Evolutionary conservation across 306 rosid genomes (phyloP), one percentile per base, ranked within the genome.

Genomic region (Morella rubra): DNA sequence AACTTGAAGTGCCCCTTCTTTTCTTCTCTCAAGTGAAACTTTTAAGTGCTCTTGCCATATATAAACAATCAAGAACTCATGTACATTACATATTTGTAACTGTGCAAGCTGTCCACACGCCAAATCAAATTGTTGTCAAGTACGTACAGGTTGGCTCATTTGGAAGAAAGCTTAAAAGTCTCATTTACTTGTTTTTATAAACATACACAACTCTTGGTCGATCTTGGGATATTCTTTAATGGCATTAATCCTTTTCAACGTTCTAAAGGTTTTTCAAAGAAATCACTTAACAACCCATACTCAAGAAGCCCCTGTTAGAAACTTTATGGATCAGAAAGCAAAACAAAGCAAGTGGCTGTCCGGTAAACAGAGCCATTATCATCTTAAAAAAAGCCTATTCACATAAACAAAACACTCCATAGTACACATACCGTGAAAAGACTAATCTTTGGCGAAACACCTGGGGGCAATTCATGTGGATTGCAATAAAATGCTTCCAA

Each of bases 401-500:
- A 60, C 4, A 2, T 60, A 59, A 77, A 70, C 67, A 61, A 68
- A 74, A 74, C 60, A 77, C 54, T 76, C 55, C 71, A 56, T 56
- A 82, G 73, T 55, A 74, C 46, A 52, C 81, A 75, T 91, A 96
- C 99, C 85, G 80, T 87, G 84, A 87, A 90, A 77, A 77, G 68
- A 86, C 99, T 81, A 74, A 92, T 89, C 78, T 84, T 82, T 18
- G 86, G 62, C 67, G 79, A 72, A 55, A 76, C 84, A 49, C 92
- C 92, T 41, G 91, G 85, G 45, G 96, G 91, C 46, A 92, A 80
- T 73, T 96, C 98, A 62, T 77, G 44, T 69, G 71, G 71, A 88
- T 88, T 76, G 62, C 84, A 91, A 79, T 92, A 96, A 79, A 85
- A 77, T 44, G 90, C 93, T 89, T 96, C 93, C 84, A 92, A 76